Evolutionary conservation across 163 green algal species (phyloP), one percentile per base, ranked within the genome.

Genomic region (Coccomyxa subellipsoidea): DNA sequence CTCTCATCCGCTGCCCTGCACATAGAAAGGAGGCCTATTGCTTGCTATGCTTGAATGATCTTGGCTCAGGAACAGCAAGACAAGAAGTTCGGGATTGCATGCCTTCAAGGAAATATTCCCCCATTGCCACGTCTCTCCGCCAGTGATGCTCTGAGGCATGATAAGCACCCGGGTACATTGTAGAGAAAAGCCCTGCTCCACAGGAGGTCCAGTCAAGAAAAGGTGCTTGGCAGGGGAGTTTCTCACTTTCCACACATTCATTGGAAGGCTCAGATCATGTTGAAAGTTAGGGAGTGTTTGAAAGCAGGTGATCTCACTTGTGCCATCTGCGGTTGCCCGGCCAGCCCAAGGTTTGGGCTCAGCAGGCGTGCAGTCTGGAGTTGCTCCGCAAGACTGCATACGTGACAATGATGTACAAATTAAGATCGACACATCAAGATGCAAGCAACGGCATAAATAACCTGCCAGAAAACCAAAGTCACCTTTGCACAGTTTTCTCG

Each of bases 1-100:
- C 76, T 53, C 84, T 70, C 39, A 86, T 31, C 4, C 15, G 70
- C 54, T 88, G 81, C 15, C 76, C 76, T 80, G 76, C 75, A 73
- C 32, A 34, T 7, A 66, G 47, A 18, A 18, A 36, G 66, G 66
- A 34, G 0, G 66, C 27, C 29, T n/a, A n/a, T n/a, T n/a, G n/a
- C n/a, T n/a, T n/a, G n/a, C n/a, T n/a, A n/a, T n/a, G n/a, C n/a
- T n/a, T n/a, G n/a, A n/a, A n/a, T n/a, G n/a, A n/a, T n/a, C n/a
- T n/a, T n/a, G n/a, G n/a, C n/a, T n/a, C n/a, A n/a, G n/a, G n/a
- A n/a, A n/a, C n/a, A n/a, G n/a, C n/a, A 72, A 72, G 66, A 73
- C 2, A 32, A 73, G 12, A 66, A 12, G 47, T 66, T 12, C 47
- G 47, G 47, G 12, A 36, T 18, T 36, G 2, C 66, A 35, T 34